phyloP scores from a whole-genome alignment of 345 rosid genomes.

The Eucalyptus pauciflora region DNA sequence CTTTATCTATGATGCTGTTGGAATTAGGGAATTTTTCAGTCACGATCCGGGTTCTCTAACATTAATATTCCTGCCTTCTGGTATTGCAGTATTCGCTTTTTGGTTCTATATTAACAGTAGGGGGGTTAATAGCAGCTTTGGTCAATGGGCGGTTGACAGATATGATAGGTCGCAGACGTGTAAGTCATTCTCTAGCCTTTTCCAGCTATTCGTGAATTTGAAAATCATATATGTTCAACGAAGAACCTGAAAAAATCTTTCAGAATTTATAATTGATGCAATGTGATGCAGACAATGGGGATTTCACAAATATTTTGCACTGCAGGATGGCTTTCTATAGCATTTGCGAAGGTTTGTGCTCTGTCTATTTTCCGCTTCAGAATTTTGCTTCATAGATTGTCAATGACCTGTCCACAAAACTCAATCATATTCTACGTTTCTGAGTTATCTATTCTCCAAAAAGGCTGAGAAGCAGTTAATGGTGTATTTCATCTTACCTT shows the following conservation, averaged over 20 bases:
- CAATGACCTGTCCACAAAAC: neutral
- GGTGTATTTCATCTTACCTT: neutral
- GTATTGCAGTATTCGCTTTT: conserved; percentile 9
- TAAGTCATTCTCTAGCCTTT: neutral
- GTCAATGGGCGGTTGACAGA: conserved; percentile 3
- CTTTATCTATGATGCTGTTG: neutral
- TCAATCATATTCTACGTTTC: neutral
- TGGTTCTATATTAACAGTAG: conserved; percentile 5
- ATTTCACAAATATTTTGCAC: neutral
- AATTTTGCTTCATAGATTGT: neutral
- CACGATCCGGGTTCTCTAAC: neutral
- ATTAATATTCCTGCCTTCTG: neutral
- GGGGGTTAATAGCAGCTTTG: conserved; percentile 9
- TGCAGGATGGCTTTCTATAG: conserved; percentile 6
- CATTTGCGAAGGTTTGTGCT: neutral
- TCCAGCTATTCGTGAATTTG: neutral
- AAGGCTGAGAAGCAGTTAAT: neutral
- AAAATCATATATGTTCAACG: neutral
- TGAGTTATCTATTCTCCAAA: neutral
- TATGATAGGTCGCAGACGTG: conserved; percentile 6
- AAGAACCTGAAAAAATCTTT: neutral
- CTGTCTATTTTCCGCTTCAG: neutral
- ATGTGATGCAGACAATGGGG: conserved; percentile 4
- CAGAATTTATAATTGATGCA: neutral
- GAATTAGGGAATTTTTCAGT: neutral